Evolutionary conservation across 2,329 filamentous ascomycete genomes (phyloP).

Genomic region (Xylariaceae sp.): DNA sequence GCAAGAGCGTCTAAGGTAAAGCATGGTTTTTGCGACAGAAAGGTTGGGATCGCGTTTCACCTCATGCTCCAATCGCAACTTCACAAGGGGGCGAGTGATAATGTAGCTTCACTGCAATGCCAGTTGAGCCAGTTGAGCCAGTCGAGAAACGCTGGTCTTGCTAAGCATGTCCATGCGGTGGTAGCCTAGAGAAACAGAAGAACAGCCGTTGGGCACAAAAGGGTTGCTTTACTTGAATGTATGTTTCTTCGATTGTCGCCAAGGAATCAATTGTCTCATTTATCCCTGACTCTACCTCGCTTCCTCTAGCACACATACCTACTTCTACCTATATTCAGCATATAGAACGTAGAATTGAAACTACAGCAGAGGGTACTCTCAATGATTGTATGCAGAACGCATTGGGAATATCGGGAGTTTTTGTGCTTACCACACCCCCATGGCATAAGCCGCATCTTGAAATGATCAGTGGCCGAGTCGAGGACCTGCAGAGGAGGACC

Average conservation of each 20-base stretch:
- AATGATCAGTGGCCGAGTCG: conserved; percentile 17
- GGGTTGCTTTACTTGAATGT: conserved; percentile 9
- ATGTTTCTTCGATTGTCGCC: background rate
- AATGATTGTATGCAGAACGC: background rate
- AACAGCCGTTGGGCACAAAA: conserved; percentile 10
- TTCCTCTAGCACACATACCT: background rate
- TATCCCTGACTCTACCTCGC: background rate
- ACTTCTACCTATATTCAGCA: background rate
- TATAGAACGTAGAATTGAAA: background rate
- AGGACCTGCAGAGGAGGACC: conserved; percentile 31
- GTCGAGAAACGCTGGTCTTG: conserved; percentile 7
- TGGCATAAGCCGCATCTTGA: conserved; percentile 30
- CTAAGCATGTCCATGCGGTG: conserved; percentile 12
- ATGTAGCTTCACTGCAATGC: conserved; percentile 7
- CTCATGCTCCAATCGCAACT: conserved; percentile 3
- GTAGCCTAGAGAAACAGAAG: conserved; percentile 9
- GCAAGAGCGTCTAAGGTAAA: conserved; percentile 11
- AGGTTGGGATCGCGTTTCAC: conserved; percentile 13
- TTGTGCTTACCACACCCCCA: conserved; percentile 18
- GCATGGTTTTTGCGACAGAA: conserved; percentile 14
- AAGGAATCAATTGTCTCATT: conserved; percentile 3
- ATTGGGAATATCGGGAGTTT: conserved; percentile 3
- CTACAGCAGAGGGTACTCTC: background rate
- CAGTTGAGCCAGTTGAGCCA: background rate
- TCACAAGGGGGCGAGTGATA: background rate